Evolutionary conservation across 495 filamentous ascomycete genomes (phyloP).

Genomic region (Haplographium delicatum): DNA sequence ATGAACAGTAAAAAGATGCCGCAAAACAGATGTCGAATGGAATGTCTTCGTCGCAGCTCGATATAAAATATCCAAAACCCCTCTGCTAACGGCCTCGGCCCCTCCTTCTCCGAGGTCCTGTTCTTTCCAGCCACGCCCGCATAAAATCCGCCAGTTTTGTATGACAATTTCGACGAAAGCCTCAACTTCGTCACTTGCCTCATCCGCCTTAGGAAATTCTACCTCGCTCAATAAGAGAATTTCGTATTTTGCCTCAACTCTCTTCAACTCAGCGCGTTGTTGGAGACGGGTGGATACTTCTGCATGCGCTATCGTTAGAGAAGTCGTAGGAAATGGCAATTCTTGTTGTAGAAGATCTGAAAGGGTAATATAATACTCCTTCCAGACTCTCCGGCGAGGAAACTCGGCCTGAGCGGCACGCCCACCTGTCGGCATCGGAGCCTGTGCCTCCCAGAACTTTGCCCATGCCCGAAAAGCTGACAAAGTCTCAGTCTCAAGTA

Average conservation of each 20-base stretch:
- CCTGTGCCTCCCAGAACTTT: constrained; percentile 46
- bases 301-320: constrained; percentile 31
- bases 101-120: constrained; percentile 75
- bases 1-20: constrained; percentile 87
- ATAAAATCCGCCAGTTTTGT: constrained; percentile 76
- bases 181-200: constrained; percentile 69
- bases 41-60: constrained; percentile 86
- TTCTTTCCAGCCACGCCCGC: constrained; percentile 68
- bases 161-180: constrained; percentile 75
- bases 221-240: constrained; percentile 65
- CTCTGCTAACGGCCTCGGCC: constrained; percentile 61
- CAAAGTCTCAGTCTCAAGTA: constrained; percentile 45
- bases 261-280: constrained; percentile 65
- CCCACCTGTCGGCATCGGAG: constrained; percentile 34
- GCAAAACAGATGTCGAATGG: constrained; percentile 81
- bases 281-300: constrained; percentile 53
- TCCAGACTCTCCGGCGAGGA: constrained; percentile 63
- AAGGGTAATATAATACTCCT: constrained; percentile 70
- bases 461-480: constrained; percentile 58
- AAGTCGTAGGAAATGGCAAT: constrained; percentile 42
- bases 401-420: constrained; percentile 24
- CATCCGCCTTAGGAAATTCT: constrained; percentile 75
- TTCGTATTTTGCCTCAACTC: constrained; percentile 70
- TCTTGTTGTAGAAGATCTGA: constrained; percentile 57
- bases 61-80: constrained; percentile 79